A percentile compares a stretch with the other conserved stretches of the same genome.
Evolutionary conservation across 495 filamentous ascomycete species (phyloP).

Genomic region (Aspergillus leporis): DNA sequence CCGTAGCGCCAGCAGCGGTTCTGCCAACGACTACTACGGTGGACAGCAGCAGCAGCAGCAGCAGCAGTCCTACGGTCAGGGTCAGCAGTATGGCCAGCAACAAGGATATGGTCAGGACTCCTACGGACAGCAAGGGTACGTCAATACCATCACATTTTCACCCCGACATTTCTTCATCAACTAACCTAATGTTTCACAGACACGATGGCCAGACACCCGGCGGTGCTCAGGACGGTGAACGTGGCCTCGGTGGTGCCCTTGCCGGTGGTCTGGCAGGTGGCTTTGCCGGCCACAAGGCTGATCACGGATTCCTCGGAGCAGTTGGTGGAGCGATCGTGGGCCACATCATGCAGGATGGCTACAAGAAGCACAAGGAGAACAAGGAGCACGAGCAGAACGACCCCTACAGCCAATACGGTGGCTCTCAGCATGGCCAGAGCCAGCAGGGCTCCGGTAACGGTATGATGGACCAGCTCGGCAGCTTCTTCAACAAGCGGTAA

Average conservation of each 20-base stretch:
- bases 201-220: conserved; percentile 31
- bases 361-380: conserved; percentile 46
- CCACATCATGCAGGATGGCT: conserved; percentile 45
- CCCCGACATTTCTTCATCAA: neutral
- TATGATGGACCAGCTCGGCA: conserved; percentile 44
- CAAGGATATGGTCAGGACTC: conserved; percentile 13
- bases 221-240: conserved; percentile 47
- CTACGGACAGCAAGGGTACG: conserved; percentile 21
- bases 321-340: conserved; percentile 52
- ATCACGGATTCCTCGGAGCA: conserved; percentile 52
- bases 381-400: conserved; percentile 24
- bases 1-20: conserved; percentile 18
- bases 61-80: conserved; percentile 27
- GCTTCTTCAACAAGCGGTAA: conserved; percentile 43
- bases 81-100: conserved; percentile 26
- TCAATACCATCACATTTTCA: neutral
- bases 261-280: conserved; percentile 48
- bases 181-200: conserved; percentile 18
- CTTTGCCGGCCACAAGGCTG: conserved; percentile 51
- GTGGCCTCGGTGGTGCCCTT: conserved; percentile 48
- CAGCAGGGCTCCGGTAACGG: conserved; percentile 22
- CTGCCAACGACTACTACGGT: conserved; percentile 35
- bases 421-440: conserved; percentile 16
- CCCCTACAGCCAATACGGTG: conserved; percentile 24
- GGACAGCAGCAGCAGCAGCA: conserved; percentile 32